Evolutionary conservation across 768 basidiomycete genomes (phyloP).

Genomic region (Paxillus rubicundulus): DNA sequence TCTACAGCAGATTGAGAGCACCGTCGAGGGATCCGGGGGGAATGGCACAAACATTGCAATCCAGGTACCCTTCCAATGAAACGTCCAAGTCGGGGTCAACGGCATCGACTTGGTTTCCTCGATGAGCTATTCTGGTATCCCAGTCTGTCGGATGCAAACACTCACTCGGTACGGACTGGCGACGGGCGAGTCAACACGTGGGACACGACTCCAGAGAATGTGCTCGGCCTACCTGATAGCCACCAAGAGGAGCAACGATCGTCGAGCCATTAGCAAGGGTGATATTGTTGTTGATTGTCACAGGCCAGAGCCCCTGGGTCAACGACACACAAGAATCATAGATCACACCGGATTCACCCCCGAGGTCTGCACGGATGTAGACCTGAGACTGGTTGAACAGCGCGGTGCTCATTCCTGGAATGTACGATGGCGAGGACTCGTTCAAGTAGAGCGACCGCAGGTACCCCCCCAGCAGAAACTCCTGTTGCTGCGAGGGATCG

Average conservation of each 20-base stretch:
- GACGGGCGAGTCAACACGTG: slow-evolving; percentile 15
- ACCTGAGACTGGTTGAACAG: slow-evolving; percentile 41
- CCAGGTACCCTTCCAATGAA: slow-evolving; percentile 65
- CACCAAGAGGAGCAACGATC: slow-evolving; percentile 55
- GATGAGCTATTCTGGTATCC: slow-evolving; percentile 4
- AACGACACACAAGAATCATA: slow-evolving; percentile 64
- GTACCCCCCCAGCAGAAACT: slow-evolving; percentile 52
- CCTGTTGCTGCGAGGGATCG: slow-evolving; percentile 44
- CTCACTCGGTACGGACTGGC: slow-evolving; percentile 42
- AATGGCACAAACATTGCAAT: slow-evolving; percentile 46
- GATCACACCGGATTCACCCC: slow-evolving; percentile 67
- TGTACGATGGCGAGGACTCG: slow-evolving; percentile 49
- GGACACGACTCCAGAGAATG: neutral
- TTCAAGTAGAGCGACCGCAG: slow-evolving; percentile 56
- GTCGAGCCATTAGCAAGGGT: slow-evolving; percentile 66
- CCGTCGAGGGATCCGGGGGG: neutral
- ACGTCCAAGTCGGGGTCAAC: slow-evolving; percentile 61
- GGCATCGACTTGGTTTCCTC: slow-evolving; percentile 48
- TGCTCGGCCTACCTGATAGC: slow-evolving; percentile 53
- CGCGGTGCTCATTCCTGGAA: slow-evolving; percentile 38
- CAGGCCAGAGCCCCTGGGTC: slow-evolving; percentile 67
- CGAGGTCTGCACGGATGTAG: slow-evolving; percentile 60
- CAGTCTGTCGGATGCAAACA: neutral
- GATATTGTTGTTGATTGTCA: slow-evolving; percentile 42
- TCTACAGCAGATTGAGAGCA: slow-evolving; percentile 30